Evolutionary conservation across 495 filamentous ascomycete species (phyloP), one percentile per base, ranked within the genome.

Genomic region (Aspergillus sparsus): DNA sequence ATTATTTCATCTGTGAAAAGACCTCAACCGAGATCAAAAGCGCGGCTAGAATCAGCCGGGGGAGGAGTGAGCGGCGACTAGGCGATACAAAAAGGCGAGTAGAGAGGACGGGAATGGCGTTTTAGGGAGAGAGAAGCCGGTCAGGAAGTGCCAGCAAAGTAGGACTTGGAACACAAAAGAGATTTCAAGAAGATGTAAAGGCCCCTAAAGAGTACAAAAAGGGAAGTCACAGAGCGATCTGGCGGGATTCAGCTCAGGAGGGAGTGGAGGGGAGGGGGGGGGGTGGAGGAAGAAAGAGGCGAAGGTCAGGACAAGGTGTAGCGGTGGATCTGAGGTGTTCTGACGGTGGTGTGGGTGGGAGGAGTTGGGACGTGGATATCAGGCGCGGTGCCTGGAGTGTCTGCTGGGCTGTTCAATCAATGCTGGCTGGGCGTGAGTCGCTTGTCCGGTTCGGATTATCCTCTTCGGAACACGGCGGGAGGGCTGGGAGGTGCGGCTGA

Each of bases 381-480:
- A 67, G 62, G 62, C 65, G 62, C 65, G 59, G 65, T 67, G 65
- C 65, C 62, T 67, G 65, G 61, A 66, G 63, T 46, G 64, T 33
- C 51, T 58, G 49, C 57, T 64, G 65, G 58, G 68, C 65, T 62
- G 58, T 54, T 66, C 65, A 64, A 58, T 62, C 62, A 55, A 61
- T 70, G 57, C 64, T 60, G 57, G 64, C 68, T 70, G 71, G 67
- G 66, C 68, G 68, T 66, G 68, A 72, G 68, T 78, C 75, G 75
- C 75, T 78, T 78, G 75, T 71, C 75, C 75, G 75, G 74, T 70
- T 33, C 75, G 75, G 75, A 78, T 74, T 62, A 78, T 71, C 71
- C 57, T 60, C 52, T 8, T 54, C 69, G 66, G 68, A 71, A 59
- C 50, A 49, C 66, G 66, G 64, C 64, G 57, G 58, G 56, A 70